Evolutionary conservation across 805 yeast genomes (phyloP).

Genomic region (Teunomyces barrocoloradensis): DNA sequence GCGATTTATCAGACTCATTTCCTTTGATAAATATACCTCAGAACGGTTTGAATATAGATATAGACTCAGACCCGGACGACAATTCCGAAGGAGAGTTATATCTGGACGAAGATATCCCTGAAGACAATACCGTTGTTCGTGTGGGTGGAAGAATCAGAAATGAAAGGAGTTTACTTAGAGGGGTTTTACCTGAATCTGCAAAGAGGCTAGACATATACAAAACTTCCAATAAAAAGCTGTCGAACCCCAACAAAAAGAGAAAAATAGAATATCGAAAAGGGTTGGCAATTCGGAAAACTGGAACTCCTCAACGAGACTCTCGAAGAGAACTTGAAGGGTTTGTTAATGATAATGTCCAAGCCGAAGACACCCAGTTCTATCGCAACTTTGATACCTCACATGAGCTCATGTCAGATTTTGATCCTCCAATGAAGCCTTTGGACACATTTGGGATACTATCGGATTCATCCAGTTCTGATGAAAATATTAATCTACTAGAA

Average conservation of each 20-base stretch:
- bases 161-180: constrained; percentile 31
- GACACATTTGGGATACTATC: constrained; percentile 11
- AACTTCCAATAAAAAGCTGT: constrained; percentile 7
- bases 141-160: constrained; percentile 19
- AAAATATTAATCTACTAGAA: background rate
- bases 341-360: constrained; percentile 18
- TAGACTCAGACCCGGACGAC: background rate
- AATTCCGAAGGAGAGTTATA: background rate
- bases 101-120: constrained; percentile 8
- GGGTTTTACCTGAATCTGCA: constrained; percentile 41
- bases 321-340: constrained; percentile 12
- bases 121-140: constrained; percentile 14
- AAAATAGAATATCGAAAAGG: constrained; percentile 30
- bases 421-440: constrained; percentile 1
- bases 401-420: constrained; percentile 8
- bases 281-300: constrained; percentile 31
- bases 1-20: background rate
- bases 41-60: background rate
- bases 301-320: constrained; percentile 12
- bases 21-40: background rate
- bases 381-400: constrained; percentile 8
- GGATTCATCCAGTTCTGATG: constrained; percentile 6
- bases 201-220: constrained; percentile 28
- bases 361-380: constrained; percentile 7
- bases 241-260: background rate